These are phyloP conservation scores for Lepidium didymum DNA, from an alignment of 345 rosid species.

Conservation along the genomic window DNA sequence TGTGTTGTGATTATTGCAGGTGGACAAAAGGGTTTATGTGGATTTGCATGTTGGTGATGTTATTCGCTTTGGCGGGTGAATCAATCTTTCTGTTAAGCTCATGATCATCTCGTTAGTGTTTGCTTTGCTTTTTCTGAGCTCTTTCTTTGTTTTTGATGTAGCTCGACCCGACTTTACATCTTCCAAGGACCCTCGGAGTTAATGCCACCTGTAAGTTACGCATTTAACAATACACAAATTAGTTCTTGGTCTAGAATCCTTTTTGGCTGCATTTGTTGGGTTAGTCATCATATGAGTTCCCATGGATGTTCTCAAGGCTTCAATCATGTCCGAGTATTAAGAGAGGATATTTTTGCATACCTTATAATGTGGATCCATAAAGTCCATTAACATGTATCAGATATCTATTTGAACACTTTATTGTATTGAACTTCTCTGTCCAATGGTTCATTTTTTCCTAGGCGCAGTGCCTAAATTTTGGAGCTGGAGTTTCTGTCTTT, in stretches of 20 bases:
- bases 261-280: neutral
- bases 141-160: slow-evolving; percentile 2
- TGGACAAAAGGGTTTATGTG: slow-evolving; percentile 52
- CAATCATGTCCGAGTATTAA: neutral
- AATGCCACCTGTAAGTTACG: slow-evolving; percentile 72
- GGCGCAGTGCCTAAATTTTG: neutral
- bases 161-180: slow-evolving; percentile 72
- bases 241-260: neutral
- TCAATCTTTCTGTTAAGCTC: slow-evolving; percentile 5
- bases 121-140: neutral
- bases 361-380: neutral
- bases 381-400: neutral
- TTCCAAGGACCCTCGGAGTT: slow-evolving; percentile 88
- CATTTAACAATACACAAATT: neutral
- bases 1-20: slow-evolving; percentile 37
- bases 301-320: neutral
- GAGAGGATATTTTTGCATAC: neutral
- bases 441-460: neutral
- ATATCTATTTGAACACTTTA: neutral
- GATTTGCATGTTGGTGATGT: slow-evolving; percentile 87
- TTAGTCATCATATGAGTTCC: neutral
- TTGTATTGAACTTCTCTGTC: neutral
- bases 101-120: neutral
- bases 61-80: slow-evolving; percentile 90
- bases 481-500: neutral